These are phyloP conservation scores for Rhodotorula glutinis DNA, from an alignment of 1,284 basidiomycete species.

Conservation along the genomic window DNA sequence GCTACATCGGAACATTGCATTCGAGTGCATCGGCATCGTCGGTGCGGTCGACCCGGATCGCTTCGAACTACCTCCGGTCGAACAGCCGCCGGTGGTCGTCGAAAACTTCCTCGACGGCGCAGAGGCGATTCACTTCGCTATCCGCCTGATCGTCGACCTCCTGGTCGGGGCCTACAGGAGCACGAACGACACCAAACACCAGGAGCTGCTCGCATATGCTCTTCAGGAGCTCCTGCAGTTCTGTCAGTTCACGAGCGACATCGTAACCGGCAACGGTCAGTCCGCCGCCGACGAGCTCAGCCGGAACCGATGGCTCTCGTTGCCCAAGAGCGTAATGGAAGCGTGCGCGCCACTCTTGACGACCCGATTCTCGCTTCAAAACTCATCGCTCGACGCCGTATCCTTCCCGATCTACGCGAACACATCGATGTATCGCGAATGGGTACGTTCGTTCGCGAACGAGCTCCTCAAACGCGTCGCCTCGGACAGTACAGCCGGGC, in stretches of 20 bases:
- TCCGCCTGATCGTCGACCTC: conserved; percentile 80
- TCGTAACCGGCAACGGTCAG: conserved; percentile 54
- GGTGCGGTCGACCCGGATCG: conserved; percentile 96
- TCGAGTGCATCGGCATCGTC: conserved; percentile 88
- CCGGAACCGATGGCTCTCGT: conserved; percentile 68
- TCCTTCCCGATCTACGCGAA: conserved; percentile 70
- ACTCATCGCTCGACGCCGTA: conserved; percentile 48
- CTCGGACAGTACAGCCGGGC: conserved; percentile 42
- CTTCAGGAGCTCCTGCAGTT: conserved; percentile 90
- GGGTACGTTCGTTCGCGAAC: conserved; percentile 87
- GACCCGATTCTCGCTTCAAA: conserved; percentile 58
- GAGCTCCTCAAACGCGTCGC: conserved; percentile 64
- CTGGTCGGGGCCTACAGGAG: conserved; percentile 90
- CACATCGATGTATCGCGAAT: conserved; percentile 83
- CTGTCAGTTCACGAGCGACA: conserved; percentile 75
- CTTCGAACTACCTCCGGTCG: conserved; percentile 65
- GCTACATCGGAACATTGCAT: conserved; percentile 64
- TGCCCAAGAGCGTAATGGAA: conserved; percentile 82
- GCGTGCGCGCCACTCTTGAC: conserved; percentile 84
- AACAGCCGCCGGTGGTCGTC: conserved; percentile 68
- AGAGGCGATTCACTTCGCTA: conserved; percentile 75
- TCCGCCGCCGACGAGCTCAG: conserved; percentile 55
- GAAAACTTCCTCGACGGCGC: conserved; percentile 78
- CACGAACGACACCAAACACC: conserved; percentile 89
- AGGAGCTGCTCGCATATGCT: conserved; percentile 81